These are phyloP conservation scores for Spergularia azorica DNA, from an alignment of 179 eudicot species.

Conservation along the genomic window DNA sequence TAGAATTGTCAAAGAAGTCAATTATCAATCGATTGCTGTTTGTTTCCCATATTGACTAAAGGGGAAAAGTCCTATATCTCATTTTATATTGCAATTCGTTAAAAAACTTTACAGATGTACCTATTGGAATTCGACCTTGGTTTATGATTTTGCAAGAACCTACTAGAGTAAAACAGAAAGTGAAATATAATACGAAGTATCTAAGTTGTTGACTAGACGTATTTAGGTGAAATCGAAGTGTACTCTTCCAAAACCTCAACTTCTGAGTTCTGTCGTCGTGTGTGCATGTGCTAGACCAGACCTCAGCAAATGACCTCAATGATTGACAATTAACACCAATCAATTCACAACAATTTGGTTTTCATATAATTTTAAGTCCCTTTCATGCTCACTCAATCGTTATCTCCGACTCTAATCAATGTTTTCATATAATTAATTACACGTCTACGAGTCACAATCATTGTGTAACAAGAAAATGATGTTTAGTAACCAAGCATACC, in stretches of 20 bases:
- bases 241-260: no score
- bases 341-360: neutral
- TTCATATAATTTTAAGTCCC: neutral
- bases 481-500: no score
- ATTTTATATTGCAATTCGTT: no score
- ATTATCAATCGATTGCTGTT: neutral
- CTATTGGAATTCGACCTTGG: neutral
- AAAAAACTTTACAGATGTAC: neutral
- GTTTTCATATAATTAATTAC: neutral
- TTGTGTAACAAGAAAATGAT: neutral
- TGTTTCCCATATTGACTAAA: neutral
- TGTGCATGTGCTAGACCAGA: neutral
- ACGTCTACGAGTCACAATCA: neutral
- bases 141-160: no score
- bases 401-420: neutral
- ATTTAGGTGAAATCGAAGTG: no score
- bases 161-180: no score
- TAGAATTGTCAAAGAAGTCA: no score
- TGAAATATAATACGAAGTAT: no score
- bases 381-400: neutral
- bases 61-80: no score
- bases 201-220: no score
- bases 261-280: neutral
- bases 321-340: constrained; percentile 1
- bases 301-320: neutral